Conservation (phyloP, 2,329 filamentous ascomycete species). For the Pestalotiopsis sp. region DNA sequence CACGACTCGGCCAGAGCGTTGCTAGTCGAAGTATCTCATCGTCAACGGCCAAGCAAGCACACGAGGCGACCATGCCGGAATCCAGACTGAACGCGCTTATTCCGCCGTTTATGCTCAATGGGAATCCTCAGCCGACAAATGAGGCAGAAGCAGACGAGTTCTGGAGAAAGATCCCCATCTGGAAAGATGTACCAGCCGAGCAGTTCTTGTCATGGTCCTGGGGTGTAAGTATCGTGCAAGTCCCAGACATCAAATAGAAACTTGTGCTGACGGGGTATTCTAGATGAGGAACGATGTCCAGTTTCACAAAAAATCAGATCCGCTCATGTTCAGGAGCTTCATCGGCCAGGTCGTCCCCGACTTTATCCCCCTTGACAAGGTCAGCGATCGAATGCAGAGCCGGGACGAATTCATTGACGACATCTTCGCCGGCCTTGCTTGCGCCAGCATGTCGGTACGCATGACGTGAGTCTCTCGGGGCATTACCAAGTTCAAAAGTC, state of each 20-base stretch:
- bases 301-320: constrained; percentile 30
- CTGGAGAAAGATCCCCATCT: constrained; percentile 53
- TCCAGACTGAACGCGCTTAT: not conserved
- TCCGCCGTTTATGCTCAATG: not conserved
- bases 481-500: too few species aligned
- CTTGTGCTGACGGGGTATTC: constrained; percentile 6
- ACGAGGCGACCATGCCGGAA: constrained; percentile 3
- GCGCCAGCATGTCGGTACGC: constrained; percentile 62
- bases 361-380: constrained; percentile 41
- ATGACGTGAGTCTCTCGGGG: constrained; percentile 45
- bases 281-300: constrained; percentile 54
- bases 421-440: constrained; percentile 52
- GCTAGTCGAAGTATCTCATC: not conserved
- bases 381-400: constrained; percentile 38
- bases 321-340: constrained; percentile 48
- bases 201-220: constrained; percentile 57
- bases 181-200: constrained; percentile 47
- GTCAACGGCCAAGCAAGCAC: not conserved
- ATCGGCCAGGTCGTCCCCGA: constrained; percentile 53
- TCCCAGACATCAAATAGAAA: constrained; percentile 13
- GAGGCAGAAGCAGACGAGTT: constrained; percentile 38
- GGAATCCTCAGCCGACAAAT: not conserved
- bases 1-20: not conserved
- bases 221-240: constrained; percentile 43
- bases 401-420: constrained; percentile 58